Evolutionary conservation across 768 basidiomycete species (phyloP), one percentile per base, ranked within the genome.

Genomic region (Artomyces pyxidatus): DNA sequence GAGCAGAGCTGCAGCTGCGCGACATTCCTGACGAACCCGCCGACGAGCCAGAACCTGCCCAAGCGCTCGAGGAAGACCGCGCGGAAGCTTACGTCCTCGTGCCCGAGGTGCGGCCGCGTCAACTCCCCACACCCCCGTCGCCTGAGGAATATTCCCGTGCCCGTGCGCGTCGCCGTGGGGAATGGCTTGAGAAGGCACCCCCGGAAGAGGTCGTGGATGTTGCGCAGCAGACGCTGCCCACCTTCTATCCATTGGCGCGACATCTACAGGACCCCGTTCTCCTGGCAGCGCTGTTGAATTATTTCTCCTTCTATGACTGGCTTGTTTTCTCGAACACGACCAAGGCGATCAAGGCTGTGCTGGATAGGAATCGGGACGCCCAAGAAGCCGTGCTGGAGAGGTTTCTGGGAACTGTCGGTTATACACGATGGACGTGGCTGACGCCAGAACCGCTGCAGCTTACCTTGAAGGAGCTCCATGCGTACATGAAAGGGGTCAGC

Each of bases 401-500:
- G 28, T 89, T 76, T 63, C 63, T 92, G 56, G 67, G 67, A 29
- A 81, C 80, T 1, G 78, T 91, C 5, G 89, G 89, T 14, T 92
- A 91, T 64, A 58, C 61, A 42, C 68, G 76, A 47, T 93, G 90
- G 90, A 49, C 49, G 2, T 77, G 75, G 73, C 28, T 57, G 14
- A 26, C 52, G 32, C 56, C 57, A 16, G 88, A 92, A 48, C 82
- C 85, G 4, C 57, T 91, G 30, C 65, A 69, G 17, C 58, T 92
- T 49, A 78, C 79, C 9, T 59, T 88, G 25, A 72, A 89, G 85
- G 88, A 92, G 63, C 71, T 93, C 35, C 77, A 77, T 58, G 76
- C 83, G 45, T 92, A 90, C 58, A 81, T 90, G 77, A 75, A 80
- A 40, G 86, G 86, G 3, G 83, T 90, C 4, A 81, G 80, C 5